Base-by-base conservation (phyloP, 2,329 filamentous ascomycete species). In the Biscogniauxia mediterranea region DNA sequence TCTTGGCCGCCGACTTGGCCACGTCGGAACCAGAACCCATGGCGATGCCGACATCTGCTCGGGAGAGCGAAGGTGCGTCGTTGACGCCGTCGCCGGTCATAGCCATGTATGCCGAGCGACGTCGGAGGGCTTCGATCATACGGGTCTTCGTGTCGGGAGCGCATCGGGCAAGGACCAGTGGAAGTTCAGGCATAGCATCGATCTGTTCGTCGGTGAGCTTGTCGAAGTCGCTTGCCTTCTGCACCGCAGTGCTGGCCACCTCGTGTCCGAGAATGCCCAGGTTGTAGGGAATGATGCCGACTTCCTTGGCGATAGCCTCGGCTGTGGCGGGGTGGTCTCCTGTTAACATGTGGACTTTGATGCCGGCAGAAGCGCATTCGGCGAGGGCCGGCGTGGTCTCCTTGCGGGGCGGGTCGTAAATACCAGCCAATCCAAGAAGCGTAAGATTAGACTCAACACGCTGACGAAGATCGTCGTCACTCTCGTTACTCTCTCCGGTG, bases 81-180 rank as follows among this genome's bases (percentile, higher is more conserved):
- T 96, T 96, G 64, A 95, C 92, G 54, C 92, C 92, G 69, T 96
- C 92, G 61, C 92, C 92, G 19, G 91, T 95, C 91, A 96, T 95
- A 61, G 91, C 91, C 74, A 89, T 91, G 75, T 90, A 94, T 20
- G 85, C 84, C 21, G 85, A 83, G 50, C 92, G 88, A 17, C 92
- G 86, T 66, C 93, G 90, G 17, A 96, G 84, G 5, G 92, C 92
- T 68, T 93, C 91, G 56, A 96, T 93, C 92, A 96, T 96, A 61
- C 91, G 88, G 4, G 92, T 92, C 77, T 96, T 96, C 49, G 92
- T 96, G 61, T 90, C 86, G 0, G 93, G 92, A 0, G 91, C 90
- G 72, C 92, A 96, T 46, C 92, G 88, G 46, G 92, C 92, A 62
- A 96, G 89, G 8, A 96, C 92, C 0, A 94, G 80, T 2, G 92